Evolutionary conservation across 1,284 basidiomycete species (phyloP).

Genomic region (Ustilago bromivora): DNA sequence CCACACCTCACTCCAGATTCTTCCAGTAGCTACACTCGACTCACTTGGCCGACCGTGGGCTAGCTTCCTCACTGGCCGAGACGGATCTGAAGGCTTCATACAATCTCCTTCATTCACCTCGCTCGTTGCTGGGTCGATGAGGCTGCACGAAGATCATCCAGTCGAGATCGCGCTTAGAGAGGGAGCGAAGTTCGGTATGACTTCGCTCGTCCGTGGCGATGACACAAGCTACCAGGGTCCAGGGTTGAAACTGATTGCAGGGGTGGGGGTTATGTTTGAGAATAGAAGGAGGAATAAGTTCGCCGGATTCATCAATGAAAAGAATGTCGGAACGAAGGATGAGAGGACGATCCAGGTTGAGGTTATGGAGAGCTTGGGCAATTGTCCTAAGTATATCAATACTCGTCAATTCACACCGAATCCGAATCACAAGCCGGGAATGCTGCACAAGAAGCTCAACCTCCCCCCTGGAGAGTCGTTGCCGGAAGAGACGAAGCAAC

Average conservation of each 20-base stretch:
- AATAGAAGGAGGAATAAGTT: slow-evolving; percentile 45
- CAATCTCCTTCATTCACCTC: slow-evolving; percentile 28
- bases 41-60: slow-evolving; percentile 35
- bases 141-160: slow-evolving; percentile 35
- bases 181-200: slow-evolving; percentile 41
- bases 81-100: slow-evolving; percentile 31
- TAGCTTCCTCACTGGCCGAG: slow-evolving; percentile 20
- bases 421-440: slow-evolving; percentile 11
- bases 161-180: slow-evolving; percentile 24
- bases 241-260: slow-evolving; percentile 34
- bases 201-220: slow-evolving; percentile 14
- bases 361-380: slow-evolving; percentile 41
- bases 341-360: slow-evolving; percentile 31
- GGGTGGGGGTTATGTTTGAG: slow-evolving; percentile 43
- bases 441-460: slow-evolving; percentile 24
- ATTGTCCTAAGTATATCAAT: slow-evolving; percentile 50
- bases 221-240: slow-evolving; percentile 29
- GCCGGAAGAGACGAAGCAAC: slow-evolving; percentile 21
- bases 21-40: slow-evolving; percentile 40
- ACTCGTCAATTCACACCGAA: slow-evolving; percentile 22
- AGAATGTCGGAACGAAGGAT: slow-evolving; percentile 15
- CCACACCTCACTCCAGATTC: slow-evolving; percentile 29
- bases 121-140: slow-evolving; percentile 26
- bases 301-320: slow-evolving; percentile 39
- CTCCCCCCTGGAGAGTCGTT: slow-evolving; percentile 11